Evolutionary conservation across 257 asterid genomes (phyloP).

Genomic region (Solanum tarijense): DNA sequence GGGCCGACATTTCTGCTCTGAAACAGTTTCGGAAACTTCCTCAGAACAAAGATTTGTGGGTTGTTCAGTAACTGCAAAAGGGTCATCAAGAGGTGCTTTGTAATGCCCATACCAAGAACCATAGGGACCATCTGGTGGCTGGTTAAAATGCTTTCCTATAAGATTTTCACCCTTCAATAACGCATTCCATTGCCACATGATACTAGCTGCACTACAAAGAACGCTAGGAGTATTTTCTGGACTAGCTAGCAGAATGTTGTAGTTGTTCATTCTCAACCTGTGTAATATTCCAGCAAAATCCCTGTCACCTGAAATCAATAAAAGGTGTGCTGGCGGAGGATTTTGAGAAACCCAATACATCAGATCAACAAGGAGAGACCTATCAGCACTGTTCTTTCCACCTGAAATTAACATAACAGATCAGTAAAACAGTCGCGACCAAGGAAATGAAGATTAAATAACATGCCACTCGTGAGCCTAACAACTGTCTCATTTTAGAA

Average conservation of each 20-base stretch:
- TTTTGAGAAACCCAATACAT: conserved; percentile 90
- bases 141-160: conserved; percentile 71
- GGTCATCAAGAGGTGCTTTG: conserved; percentile 64
- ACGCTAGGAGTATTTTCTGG: conserved; percentile 50
- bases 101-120: conserved; percentile 85
- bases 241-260: conserved; percentile 77
- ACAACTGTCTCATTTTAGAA: not conserved
- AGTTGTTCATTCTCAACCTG: conserved; percentile 78
- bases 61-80: conserved; percentile 45
- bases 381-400: conserved; percentile 90
- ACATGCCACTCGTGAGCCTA: not conserved
- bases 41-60: conserved; percentile 19
- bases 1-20: conserved; percentile 37
- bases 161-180: conserved; percentile 70
- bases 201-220: conserved; percentile 83
- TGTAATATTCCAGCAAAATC: conserved; percentile 80
- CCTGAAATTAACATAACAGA: conserved; percentile 25
- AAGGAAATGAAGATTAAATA: not conserved
- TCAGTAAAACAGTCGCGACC: not conserved
- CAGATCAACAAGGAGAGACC: conserved; percentile 86
- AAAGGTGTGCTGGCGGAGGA: conserved; percentile 96
- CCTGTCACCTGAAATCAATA: conserved; percentile 76
- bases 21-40: conserved; percentile 21
- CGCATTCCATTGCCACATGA: conserved; percentile 91
- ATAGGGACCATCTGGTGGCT: conserved; percentile 90